Evolutionary conservation across 1,139 yeast species (phyloP).

Genomic region (Trichomonascaceae sp.): DNA sequence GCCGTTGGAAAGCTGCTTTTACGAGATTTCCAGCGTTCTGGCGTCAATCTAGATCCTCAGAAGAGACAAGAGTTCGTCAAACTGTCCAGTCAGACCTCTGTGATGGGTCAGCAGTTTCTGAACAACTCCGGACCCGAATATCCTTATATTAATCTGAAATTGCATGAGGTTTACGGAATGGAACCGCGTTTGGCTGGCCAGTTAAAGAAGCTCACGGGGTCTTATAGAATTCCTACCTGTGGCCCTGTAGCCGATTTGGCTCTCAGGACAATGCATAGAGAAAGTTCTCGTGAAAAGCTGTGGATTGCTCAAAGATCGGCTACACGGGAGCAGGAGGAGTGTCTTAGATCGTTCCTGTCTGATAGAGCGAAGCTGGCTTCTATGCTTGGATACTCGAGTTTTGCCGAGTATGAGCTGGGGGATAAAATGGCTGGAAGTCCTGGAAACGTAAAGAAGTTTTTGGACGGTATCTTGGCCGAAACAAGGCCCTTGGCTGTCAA

Average conservation of each 20-base stretch:
- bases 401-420: conserved; percentile 72
- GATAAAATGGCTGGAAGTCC: conserved; percentile 91
- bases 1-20: conserved; percentile 75
- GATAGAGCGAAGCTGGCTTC: conserved; percentile 68
- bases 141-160: conserved; percentile 30
- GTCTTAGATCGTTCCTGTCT: conserved; percentile 54
- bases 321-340: conserved; percentile 50
- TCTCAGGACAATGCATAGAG: conserved; percentile 52
- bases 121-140: conserved; percentile 41
- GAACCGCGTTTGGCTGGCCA: conserved; percentile 31
- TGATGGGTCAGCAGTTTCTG: conserved; percentile 75
- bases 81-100: conserved; percentile 74
- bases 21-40: conserved; percentile 86
- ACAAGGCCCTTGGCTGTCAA: conserved; percentile 51
- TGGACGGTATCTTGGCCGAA: conserved; percentile 50
- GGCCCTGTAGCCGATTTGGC: conserved; percentile 66
- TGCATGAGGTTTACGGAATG: conserved; percentile 33
- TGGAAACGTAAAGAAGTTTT: conserved; percentile 63
- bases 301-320: conserved; percentile 68
- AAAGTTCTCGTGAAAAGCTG: conserved; percentile 53
- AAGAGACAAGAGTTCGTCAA: conserved; percentile 67
- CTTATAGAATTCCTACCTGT: conserved; percentile 53
- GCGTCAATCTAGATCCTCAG: conserved; percentile 67
- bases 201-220: conserved; percentile 15
- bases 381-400: conserved; percentile 66